Evolutionary conservation across 2,329 filamentous ascomycete species (phyloP), one percentile per base, ranked within the genome.

Genomic region (Xylogone sp.): DNA sequence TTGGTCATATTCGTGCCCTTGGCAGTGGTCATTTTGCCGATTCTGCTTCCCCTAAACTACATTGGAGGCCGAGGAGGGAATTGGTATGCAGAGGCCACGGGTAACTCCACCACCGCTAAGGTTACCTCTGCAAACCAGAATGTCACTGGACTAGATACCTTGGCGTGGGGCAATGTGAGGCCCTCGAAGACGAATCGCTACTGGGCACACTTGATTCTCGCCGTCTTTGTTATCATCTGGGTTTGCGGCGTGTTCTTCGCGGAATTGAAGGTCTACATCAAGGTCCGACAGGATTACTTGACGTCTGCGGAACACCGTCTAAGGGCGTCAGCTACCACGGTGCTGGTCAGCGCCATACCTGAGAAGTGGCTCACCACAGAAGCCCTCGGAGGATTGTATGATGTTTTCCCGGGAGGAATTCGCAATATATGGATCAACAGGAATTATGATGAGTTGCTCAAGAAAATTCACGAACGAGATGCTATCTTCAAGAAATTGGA

Each of bases 381-480:
- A 43, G 89, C 90, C 0, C 77, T 99, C 3, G 80, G 84, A 52
- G 87, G 87, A 0, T 76, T 99, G 0, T 99, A 95, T 63, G 94
- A 99, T 66, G 92, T 97, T 1, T 97, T 97, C 61, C 94, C 94
- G 0, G 94, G 94, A 19, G 94, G 94, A 24, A 87, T 99, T 64
- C 83, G 90, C 53, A 97, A 97, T 60, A 88, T 99, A 45, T 99
- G 93, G 92, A 85, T 99, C 61, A 99, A 97, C 53, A 83, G 93
- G 55, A 89, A 99, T 65, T 86, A 90, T 59, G 89, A 92, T 43
- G 79, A 86, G 8, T 78, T 99, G 10, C 79, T 89, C 45, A 87
- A 92, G 55, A 97, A 97, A 66, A 87, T 97, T 44, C 81, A 88
- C 46, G 74, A 83, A 56, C 82, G 94, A 43, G 83, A 91, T 54